phyloP scores from a whole-genome alignment of 2,329 filamentous ascomycete species.

The Botrytis fabae region DNA sequence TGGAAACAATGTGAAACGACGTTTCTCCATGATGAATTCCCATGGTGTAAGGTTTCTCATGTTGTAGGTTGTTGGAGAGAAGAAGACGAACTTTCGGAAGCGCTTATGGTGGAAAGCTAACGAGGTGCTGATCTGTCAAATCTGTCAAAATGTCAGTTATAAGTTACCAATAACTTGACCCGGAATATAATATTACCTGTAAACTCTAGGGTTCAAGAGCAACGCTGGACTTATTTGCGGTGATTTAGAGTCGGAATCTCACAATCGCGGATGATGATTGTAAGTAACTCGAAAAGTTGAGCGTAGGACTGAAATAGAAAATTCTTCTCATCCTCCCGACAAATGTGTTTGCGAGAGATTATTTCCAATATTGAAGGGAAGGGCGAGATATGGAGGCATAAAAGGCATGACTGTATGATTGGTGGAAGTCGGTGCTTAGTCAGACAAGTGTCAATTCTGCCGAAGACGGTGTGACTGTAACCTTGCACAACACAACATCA shows the following conservation, averaged over 20 bases:
- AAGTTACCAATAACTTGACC: not conserved
- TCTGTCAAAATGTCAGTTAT: not conserved
- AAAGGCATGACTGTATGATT: not conserved
- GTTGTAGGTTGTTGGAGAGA: too few species aligned
- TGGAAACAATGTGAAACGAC: not conserved
- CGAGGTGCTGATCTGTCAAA: not conserved
- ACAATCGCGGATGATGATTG: not conserved
- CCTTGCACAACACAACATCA: not conserved
- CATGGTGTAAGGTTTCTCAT: not conserved
- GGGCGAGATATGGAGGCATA: not conserved
- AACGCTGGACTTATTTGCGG: too few species aligned
- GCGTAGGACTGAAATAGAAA: not conserved
- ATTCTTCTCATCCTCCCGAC: not conserved
- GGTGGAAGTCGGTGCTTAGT: not conserved
- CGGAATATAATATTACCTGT: not conserved
- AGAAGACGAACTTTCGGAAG: not conserved
- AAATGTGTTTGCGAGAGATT: not conserved
- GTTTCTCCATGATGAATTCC: not conserved
- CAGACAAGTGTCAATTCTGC: not conserved
- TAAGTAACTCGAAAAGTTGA: not conserved
- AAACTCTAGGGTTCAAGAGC: not conserved
- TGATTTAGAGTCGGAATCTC: not conserved
- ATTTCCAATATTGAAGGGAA: not conserved
- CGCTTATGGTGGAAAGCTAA: rapidly evolving
- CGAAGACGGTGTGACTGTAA: not conserved